phyloP scores from a whole-genome alignment of 176 grass and related monocot genomes.

The Oryza meridionalis region DNA sequence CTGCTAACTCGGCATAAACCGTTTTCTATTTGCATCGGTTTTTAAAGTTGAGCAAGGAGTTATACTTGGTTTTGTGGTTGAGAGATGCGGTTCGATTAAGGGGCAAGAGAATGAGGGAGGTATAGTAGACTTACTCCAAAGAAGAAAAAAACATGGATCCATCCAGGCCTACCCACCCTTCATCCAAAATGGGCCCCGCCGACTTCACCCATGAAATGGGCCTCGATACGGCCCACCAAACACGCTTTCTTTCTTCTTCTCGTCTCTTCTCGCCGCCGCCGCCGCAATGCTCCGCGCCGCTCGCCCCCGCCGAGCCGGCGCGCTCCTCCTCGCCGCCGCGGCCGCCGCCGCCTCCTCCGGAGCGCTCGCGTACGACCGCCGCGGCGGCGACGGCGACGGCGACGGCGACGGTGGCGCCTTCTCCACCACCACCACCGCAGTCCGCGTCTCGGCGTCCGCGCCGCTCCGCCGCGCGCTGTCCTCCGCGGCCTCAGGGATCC shows the following conservation, averaged over 20 bases:
- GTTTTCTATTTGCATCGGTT: too few species aligned
- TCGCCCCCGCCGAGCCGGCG: slow-evolving; percentile 42
- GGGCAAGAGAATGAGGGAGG: too few species aligned
- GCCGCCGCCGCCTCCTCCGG: neutral
- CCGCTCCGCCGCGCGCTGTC: slow-evolving; percentile 26
- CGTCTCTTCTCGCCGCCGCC: neutral
- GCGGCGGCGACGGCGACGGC: neutral
- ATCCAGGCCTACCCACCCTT: too few species aligned
- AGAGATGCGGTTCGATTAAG: too few species aligned
- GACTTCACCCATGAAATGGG: neutral
- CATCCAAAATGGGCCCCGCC: too few species aligned
- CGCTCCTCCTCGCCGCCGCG: slow-evolving; percentile 34
- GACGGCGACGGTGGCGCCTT: neutral
- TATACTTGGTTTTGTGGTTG: too few species aligned
- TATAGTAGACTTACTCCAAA: too few species aligned
- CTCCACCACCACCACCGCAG: neutral
- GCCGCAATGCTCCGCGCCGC: slow-evolving; percentile 35
- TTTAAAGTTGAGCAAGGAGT: too few species aligned
- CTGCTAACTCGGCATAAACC: too few species aligned
- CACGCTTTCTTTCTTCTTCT: neutral
- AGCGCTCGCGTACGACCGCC: neutral
- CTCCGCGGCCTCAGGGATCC: slow-evolving; percentile 17
- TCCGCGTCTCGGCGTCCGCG: slow-evolving; percentile 7
- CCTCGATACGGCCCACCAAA: neutral
- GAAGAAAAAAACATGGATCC: too few species aligned